Evolutionary conservation across 208 protist species (phyloP).

Genomic region (Trypanosoma conorhini): DNA sequence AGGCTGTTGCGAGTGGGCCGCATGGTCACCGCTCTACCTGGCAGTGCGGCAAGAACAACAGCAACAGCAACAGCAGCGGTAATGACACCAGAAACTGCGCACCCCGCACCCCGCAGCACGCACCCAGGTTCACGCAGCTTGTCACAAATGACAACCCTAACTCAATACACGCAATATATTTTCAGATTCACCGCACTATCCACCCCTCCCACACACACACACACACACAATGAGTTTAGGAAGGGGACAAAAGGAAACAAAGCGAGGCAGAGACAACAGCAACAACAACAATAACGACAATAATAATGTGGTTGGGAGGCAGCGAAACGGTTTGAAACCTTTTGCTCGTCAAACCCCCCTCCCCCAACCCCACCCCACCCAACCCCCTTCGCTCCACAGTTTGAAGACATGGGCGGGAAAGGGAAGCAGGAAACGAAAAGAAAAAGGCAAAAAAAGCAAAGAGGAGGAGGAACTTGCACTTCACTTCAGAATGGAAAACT

Average conservation of each 20-base stretch:
- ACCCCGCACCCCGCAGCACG: not conserved
- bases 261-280: not conserved
- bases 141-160: not conserved
- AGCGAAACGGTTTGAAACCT: not conserved
- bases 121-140: not conserved
- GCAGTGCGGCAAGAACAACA: not conserved
- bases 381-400: not conserved
- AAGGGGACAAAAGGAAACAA: not conserved
- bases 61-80: conserved; percentile 4
- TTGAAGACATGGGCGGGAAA: not conserved
- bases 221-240: not conserved
- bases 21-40: conserved; percentile 4
- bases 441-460: conserved; percentile 6
- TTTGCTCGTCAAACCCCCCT: not conserved
- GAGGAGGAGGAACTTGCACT: no score
- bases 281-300: no score
- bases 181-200: not conserved
- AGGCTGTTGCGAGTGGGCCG: not conserved
- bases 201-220: not conserved
- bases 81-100: not conserved
- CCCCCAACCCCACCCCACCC: no score
- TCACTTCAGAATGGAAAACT: conserved; percentile 48
- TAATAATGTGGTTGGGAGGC: not conserved
- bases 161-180: not conserved
- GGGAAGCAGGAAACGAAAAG: not conserved